Percentiles rank a stretch among this genome's conserved stretches.
These are phyloP conservation scores for Coprinopsis cinerea DNA, from an alignment of 768 basidiomycete species.

Conservation along the genomic window DNA sequence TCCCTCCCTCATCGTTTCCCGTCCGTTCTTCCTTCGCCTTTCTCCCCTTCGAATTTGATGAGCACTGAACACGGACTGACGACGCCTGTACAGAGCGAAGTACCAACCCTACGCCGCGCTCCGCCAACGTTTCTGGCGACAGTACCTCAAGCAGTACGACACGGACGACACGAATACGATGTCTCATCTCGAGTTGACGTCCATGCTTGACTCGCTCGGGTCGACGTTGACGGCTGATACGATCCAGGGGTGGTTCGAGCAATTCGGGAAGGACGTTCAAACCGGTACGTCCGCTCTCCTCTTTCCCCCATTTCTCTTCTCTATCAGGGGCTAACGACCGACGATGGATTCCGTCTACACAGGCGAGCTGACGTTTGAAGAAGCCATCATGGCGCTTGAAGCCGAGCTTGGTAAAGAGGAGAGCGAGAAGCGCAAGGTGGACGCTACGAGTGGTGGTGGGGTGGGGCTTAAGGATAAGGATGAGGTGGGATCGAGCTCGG, in stretches of 20 bases:
- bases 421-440: slow-evolving; percentile 54
- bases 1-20: too few relatives aligned
- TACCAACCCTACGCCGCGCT: slow-evolving; percentile 94
- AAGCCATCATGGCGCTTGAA: slow-evolving; percentile 84
- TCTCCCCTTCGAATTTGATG: too few relatives aligned
- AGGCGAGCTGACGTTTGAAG: slow-evolving; percentile 72
- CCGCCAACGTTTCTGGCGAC: slow-evolving; percentile 86
- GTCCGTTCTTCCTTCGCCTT: too few relatives aligned
- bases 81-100: slow-evolving; percentile 54
- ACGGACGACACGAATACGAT: slow-evolving; percentile 70
- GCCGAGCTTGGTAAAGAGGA: slow-evolving; percentile 68
- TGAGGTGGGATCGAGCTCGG: too few relatives aligned
- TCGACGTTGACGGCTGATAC: slow-evolving; percentile 83
- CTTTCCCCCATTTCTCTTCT: background rate
- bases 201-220: slow-evolving; percentile 95
- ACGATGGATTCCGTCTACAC: too few relatives aligned
- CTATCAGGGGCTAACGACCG: background rate
- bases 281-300: too few relatives aligned
- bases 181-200: slow-evolving; percentile 82
- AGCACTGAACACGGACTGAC: too few relatives aligned
- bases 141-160: slow-evolving; percentile 87
- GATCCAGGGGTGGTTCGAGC: slow-evolving; percentile 75
- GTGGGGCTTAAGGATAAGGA: background rate
- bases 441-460: slow-evolving; percentile 39
- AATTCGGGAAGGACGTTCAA: slow-evolving; percentile 57